Base-by-base conservation (phyloP, 139 green algal genomes). In the Auxenochlorella pyrenoidosa region DNA sequence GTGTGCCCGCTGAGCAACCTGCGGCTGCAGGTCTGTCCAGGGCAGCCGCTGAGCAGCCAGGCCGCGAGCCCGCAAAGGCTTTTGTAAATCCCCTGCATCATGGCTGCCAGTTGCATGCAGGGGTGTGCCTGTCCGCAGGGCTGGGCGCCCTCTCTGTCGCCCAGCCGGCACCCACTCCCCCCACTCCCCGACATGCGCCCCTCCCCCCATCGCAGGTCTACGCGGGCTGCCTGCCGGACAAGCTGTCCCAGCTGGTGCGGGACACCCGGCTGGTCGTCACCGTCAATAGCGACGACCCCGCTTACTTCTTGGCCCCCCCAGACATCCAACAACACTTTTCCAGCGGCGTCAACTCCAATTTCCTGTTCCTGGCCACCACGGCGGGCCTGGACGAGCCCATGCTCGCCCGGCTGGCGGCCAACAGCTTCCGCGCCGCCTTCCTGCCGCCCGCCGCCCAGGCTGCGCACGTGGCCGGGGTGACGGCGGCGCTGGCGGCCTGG, bases 1-100 rank as follows among this genome's bases (percentile, higher is more conserved):
- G 70, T 96, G 30, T 97, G 95, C 92, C 95, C 94, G 0, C 63
- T 96, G n/a, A 94, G 88, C 83, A 96, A 96, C 89, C 77, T 93
- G 10, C 81, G 65, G 38, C 89, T 96, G n/a, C 89, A 94, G 88
- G 90, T 93, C 1, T 38, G 80, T 19, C 34, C 36, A 28, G 76
- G 10, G 71, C 36, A 51, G 71, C 36, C n/a, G n/a, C n/a, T n/a
- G n/a, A n/a, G n/a, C n/a, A n/a, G n/a, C n/a, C n/a, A 30, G 34
- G 36, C 36, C 44, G 70, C 70, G 3, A 54, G 22, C 16, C 19
- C 1, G 3, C 72, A 5, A 16, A 58, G 18, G 10, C 38, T 15
- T n/a, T n/a, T n/a, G n/a, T n/a, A n/a, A n/a, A n/a, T n/a, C n/a
- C n/a, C n/a, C n/a, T n/a, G n/a, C n/a, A n/a, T n/a, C n/a, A n/a